phyloP scores from a whole-genome alignment of 2,329 filamentous ascomycete species.

The Mycocentrospora acerina region DNA sequence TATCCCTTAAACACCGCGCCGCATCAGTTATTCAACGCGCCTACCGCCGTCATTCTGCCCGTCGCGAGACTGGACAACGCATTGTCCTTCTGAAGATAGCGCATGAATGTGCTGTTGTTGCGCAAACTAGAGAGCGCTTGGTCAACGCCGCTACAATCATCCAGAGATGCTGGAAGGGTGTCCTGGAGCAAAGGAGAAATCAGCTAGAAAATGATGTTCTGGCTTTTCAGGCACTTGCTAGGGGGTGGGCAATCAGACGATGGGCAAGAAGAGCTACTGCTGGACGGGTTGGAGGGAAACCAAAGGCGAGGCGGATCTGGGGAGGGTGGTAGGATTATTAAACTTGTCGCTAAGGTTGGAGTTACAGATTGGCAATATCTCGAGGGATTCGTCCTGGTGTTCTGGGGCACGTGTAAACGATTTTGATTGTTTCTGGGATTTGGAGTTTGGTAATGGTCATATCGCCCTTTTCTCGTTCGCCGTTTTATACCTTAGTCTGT shows the following conservation, averaged over 20 bases:
- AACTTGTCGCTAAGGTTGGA: too few relatives aligned
- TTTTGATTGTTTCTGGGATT: too few relatives aligned
- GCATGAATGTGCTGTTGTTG: conserved; percentile 50
- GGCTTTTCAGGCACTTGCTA: conserved; percentile 47
- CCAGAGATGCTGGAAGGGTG: conserved; percentile 47
- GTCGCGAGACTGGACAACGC: conserved; percentile 33
- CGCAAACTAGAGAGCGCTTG: conserved; percentile 47
- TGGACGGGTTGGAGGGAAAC: conserved; percentile 31
- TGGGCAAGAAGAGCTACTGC: conserved; percentile 28
- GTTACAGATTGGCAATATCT: too few relatives aligned
- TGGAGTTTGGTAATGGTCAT: too few relatives aligned
- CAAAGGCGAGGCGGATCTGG: conserved; percentile 37
- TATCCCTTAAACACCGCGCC: conserved; percentile 52
- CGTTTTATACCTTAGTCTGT: too few relatives aligned
- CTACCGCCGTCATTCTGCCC: conserved; percentile 47
- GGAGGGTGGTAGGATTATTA: conserved; percentile 35
- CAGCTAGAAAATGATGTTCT: conserved; percentile 41
- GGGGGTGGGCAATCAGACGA: conserved; percentile 44
- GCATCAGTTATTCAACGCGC: conserved; percentile 55
- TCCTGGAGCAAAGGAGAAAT: conserved; percentile 39
- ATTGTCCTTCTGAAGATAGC: conserved; percentile 47
- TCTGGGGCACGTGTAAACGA: too few relatives aligned
- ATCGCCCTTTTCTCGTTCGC: too few relatives aligned
- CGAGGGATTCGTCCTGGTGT: too few relatives aligned
- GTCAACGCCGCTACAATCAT: conserved; percentile 45